Base-by-base conservation (phyloP, 2,329 filamentous ascomycete genomes). In the Cordyceps javanica region DNA sequence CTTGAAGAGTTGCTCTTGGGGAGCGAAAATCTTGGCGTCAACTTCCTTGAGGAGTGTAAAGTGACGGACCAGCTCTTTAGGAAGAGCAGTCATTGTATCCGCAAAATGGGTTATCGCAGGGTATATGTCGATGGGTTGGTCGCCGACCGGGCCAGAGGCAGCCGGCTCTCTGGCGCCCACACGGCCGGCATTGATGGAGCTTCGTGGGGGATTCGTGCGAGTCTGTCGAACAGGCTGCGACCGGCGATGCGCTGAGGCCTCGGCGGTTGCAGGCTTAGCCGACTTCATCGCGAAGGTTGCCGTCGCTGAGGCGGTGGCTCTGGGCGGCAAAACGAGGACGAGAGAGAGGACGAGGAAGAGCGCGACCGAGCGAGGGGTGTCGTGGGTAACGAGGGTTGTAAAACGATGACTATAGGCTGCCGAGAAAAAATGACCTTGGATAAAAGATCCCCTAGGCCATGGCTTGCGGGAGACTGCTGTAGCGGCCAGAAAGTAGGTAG, bases 41-140 rank as follows among this genome's bases (percentile, higher is more conserved):
- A 97, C 94, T 75, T 99, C 94, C 72, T 97, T 97, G 64, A 99
- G 80, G 58, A 97, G 82, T 34, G 93, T 97, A 66, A 96, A 96
- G 72, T 99, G 93, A 69, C 91, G 87, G 65, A 96, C 91, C 52
- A 97, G 90, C 75, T 99, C 94, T 71, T 92, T 92, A 5, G 94
- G 94, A 26, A 99, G 83, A 39, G 93, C 92, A 53, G 91, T 87
- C 69, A 97, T 91, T 62, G 91, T 87, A 72, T 97, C 92, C 62
- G 93, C 90, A 70, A 99, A 97, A 73, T 86, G 82, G 11, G 82
- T 86, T 62, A 87, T 80, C 55, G 80, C 85, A 45, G 84, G 85
- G 64, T 85, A 86, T 65, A 87, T 84, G 64, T 87, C 82, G 75
- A 86, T 84, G 66, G 82, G 80, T 66, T 84, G 82, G 61, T 82